Base-by-base conservation (phyloP, 2,329 filamentous ascomycete species). In the Phyllosticta capitalensis region DNA sequence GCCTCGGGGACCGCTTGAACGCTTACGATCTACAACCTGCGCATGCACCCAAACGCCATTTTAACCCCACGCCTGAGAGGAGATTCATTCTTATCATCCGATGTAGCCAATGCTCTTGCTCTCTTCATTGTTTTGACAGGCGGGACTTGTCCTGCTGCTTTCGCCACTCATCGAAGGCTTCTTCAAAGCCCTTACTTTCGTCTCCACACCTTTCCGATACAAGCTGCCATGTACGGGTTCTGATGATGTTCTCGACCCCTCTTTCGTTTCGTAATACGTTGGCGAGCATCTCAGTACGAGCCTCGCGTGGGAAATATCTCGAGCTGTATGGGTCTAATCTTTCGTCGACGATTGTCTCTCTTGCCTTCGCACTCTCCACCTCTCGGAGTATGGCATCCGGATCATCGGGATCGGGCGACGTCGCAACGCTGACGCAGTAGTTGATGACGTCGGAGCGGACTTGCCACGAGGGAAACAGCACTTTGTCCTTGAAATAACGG, bases 391-490 rank as follows among this genome's bases (percentile, higher is more conserved):
- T 76, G 24, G 84, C 79, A 60, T 92, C 89, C 1, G 92, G 92
- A 66, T 96, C 92, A 61, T 92, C 83, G 0, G 90, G 90, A 67
- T 97, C 91, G 0, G 90, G 88, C 61, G 86, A 89, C 10, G 90
- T 90, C 2, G 92, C 92, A 0, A 99, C 91, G 38, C 87, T 81
- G 1, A 89, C 86, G 75, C 94, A 99, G 73, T 96, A 99, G 65
- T 85, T 88, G 58, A 97, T 77, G 1, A 96, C 87, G 68, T 95
- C 87, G 17, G 87, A 86, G 45, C 94, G 83, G 3, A 83, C 80
- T 67, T 92, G 86, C 94, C 94, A 99, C 24, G 88, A 88, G 0
- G 91, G 90, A 66, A 96, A 96, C 2, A 99, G 76, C 1, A 95
- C 84, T 22, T 83, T 78, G 12, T 90, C 78, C 65, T 90, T 89